Conservation (phyloP, 805 yeast species). For the Kodamaea leandrae region DNA sequence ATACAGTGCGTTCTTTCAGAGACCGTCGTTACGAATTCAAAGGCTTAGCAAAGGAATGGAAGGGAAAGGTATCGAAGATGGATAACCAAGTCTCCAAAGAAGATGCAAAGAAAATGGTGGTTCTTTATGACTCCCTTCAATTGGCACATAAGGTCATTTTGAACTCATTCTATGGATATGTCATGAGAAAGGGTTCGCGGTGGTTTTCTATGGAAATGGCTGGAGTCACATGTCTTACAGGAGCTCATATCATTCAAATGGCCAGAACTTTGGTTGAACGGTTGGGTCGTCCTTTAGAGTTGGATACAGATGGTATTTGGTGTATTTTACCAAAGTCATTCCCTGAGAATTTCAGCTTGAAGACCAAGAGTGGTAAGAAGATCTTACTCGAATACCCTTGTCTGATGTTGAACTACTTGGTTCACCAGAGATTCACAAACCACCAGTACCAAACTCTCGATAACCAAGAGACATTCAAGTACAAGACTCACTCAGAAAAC, state of each 20-base stretch:
- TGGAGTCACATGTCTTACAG: constrained; percentile 96
- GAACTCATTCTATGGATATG: constrained; percentile 96
- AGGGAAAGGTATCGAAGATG: constrained; percentile 65
- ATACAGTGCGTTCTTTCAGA: constrained; percentile 91
- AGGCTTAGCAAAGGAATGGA: constrained; percentile 92
- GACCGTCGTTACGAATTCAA: constrained; percentile 96
- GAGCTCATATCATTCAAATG: constrained; percentile 97
- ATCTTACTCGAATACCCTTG: constrained; percentile 86
- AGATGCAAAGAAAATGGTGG: constrained; percentile 92
- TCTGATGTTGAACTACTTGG: constrained; percentile 90
- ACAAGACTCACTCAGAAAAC: constrained; percentile 81
- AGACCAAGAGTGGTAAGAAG: constrained; percentile 73
- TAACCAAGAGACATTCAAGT: constrained; percentile 65
- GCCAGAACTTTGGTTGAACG: constrained; percentile 89
- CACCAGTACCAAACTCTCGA: constrained; percentile 87
- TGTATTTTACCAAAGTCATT: constrained; percentile 91
- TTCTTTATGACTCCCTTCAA: constrained; percentile 91
- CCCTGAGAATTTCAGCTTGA: constrained; percentile 81
- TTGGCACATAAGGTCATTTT: constrained; percentile 95
- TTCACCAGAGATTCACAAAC: constrained; percentile 87
- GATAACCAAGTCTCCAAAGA: constrained; percentile 59
- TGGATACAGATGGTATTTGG: constrained; percentile 99
- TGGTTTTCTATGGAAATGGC: constrained; percentile 99
- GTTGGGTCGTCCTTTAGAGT: constrained; percentile 90
- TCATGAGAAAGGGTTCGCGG: constrained; percentile 97